These are phyloP conservation scores for Taiwanofungus camphoratus DNA, from an alignment of 1,284 basidiomycete species.

Conservation along the genomic window DNA sequence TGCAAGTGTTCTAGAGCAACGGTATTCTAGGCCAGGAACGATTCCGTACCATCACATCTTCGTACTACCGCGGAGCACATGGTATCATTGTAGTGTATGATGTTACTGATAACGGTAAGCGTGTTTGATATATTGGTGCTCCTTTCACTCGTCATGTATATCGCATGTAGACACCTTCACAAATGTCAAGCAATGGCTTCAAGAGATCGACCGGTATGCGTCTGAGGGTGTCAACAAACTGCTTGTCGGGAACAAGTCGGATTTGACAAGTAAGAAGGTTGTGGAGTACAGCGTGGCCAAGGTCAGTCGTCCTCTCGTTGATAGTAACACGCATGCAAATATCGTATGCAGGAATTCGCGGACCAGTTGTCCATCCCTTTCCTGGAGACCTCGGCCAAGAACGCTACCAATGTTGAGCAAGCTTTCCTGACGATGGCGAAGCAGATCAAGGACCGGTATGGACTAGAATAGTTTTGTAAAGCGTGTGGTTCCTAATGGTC, in stretches of 20 bases:
- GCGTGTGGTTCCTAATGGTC: constrained; percentile 6
- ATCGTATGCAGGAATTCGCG: constrained; percentile 74
- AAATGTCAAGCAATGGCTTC: constrained; percentile 99
- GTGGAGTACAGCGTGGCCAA: constrained; percentile 98
- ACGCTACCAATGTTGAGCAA: constrained; percentile 97
- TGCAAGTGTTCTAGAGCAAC: background rate
- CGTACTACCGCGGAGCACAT: constrained; percentile 95
- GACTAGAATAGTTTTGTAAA: background rate
- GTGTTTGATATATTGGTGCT: background rate
- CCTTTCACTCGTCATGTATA: background rate
- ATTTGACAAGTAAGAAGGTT: constrained; percentile 97
- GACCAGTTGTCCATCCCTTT: constrained; percentile 94
- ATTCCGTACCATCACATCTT: constrained; percentile 96
- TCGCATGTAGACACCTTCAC: constrained; percentile 78
- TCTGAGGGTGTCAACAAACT: constrained; percentile 99
- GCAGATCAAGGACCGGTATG: constrained; percentile 94
- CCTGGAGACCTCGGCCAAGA: constrained; percentile 99
- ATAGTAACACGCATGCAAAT: constrained; percentile 3
- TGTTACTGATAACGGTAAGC: constrained; percentile 91
- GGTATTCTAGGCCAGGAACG: constrained; percentile 76
- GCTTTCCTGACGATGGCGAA: constrained; percentile 99
- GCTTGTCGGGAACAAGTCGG: constrained; percentile 97
- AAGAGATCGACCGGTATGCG: constrained; percentile 99
- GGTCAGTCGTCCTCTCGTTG: constrained; percentile 39
- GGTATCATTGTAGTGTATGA: constrained; percentile 99